Conservation (phyloP, 345 rosid species). For the Sonneratia caseolaris region DNA sequence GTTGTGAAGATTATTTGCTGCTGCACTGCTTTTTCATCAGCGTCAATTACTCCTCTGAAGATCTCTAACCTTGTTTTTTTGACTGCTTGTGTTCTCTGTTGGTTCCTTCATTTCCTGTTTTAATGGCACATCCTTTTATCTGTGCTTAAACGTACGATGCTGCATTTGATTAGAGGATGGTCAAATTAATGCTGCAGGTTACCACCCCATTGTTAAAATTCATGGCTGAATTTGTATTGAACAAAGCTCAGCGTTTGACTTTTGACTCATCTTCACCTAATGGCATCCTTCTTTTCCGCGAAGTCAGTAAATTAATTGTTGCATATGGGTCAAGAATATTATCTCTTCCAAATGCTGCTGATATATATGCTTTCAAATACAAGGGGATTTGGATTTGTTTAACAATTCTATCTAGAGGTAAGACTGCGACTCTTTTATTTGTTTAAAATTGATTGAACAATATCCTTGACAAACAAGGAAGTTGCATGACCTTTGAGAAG, state of each 20-base stretch:
- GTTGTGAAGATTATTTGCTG: neutral
- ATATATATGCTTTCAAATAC: constrained; percentile 88
- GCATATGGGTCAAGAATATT: constrained; percentile 93
- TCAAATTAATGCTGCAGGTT: constrained; percentile 47
- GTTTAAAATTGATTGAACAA: constrained; percentile 4
- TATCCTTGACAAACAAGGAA: neutral
- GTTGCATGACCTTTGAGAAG: neutral
- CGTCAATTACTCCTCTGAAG: neutral
- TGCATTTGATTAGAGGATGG: constrained; percentile 2
- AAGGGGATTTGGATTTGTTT: constrained; percentile 97
- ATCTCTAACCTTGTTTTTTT: neutral
- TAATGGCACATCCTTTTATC: neutral
- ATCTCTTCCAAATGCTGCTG: constrained; percentile 88
- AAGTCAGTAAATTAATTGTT: constrained; percentile 94
- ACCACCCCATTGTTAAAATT: constrained; percentile 89
- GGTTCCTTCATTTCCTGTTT: neutral
- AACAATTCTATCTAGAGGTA: constrained; percentile 87
- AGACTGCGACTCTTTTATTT: constrained; percentile 10
- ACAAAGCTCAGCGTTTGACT: constrained; percentile 89
- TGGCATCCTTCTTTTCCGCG: constrained; percentile 99
- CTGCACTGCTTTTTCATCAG: constrained; percentile 1
- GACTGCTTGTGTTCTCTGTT: neutral
- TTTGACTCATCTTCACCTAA: constrained; percentile 98
- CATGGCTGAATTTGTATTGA: constrained; percentile 96
- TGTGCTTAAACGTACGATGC: neutral